These are phyloP conservation scores for Acephala macrosclerotiorum DNA, from an alignment of 2,329 filamentous ascomycete genomes.

Conservation along the genomic window DNA sequence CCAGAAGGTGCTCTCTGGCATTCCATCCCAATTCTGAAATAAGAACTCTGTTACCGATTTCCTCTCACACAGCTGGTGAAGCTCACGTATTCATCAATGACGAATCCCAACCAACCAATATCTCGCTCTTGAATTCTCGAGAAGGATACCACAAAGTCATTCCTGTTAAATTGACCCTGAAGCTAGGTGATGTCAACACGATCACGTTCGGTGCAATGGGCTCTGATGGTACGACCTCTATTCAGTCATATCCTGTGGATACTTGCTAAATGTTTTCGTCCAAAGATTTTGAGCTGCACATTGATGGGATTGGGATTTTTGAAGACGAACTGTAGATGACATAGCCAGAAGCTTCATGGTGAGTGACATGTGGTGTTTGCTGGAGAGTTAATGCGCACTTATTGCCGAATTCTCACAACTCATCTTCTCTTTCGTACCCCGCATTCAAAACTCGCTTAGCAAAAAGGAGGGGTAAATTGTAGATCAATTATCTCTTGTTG, in stretches of 20 bases:
- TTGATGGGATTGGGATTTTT: constrained; percentile 28
- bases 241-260: background rate
- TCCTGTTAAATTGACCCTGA: constrained; percentile 45
- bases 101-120: constrained; percentile 43
- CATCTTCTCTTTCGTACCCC: no score
- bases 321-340: constrained; percentile 4
- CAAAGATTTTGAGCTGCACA: constrained; percentile 27
- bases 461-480: no score
- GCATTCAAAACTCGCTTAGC: no score
- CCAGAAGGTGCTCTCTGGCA: constrained; percentile 34
- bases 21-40: background rate
- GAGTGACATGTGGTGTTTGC: background rate
- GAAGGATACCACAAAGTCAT: constrained; percentile 47
- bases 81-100: constrained; percentile 48
- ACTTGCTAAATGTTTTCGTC: background rate
- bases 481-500: no score
- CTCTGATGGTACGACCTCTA: constrained; percentile 34
- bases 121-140: constrained; percentile 47
- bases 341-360: background rate
- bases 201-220: constrained; percentile 47
- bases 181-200: constrained; percentile 45
- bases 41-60: constrained; percentile 3
- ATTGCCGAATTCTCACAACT: no score
- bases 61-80: constrained; percentile 40
- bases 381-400: background rate